Evolutionary conservation across 1,284 basidiomycete species (phyloP), one percentile per base, ranked within the genome.

Genomic region (Leccinum pachyderme): DNA sequence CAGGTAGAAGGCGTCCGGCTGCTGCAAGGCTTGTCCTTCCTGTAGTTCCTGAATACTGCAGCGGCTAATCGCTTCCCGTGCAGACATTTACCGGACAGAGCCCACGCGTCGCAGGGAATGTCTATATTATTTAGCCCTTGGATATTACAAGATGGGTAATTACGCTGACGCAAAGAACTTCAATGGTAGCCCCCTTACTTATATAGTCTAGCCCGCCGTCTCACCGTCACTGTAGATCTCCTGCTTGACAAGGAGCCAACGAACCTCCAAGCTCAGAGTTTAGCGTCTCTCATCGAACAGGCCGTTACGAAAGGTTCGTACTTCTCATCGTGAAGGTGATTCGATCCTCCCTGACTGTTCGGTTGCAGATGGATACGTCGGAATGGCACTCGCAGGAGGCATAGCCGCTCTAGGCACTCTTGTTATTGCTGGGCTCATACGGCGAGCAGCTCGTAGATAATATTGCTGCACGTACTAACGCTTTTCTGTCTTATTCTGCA

Each of bases 111-210:
- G 97, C 60, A 79, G 97, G 72, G 97, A 99, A 74, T 99, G 97
- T 68, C 76, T 98, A 35, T 99, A 98, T 72, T 99, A 98, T 75
- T 87, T 99, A 49, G 93, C 94, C 1, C 80, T 99, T 11, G 97
- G 97, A 0, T 89, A 99, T 73, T 98, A 94, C 76, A 99, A 99
- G 80, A 89, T 98, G 82, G 87, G 89, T 32, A 96, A 98, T 72
- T 98, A 91, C 70, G 90, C 91, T 37, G 93, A 98, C 70, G 94
- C 95, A 2, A 88, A 83, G 73, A 87, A 85, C 59, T 99, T 98
- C 73, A 98, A 98, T 71, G 87, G 95, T 97, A 51, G 87, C 52
- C 11, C 35, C 39, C 45, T 18, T 33, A 13, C 6, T n/a, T 45
- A 22, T 48, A 11, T 47, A 27, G 11, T 9, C n/a, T 45, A 45